phyloP scores from a whole-genome alignment of 2,329 filamentous ascomycete genomes.

The Stylonectria norvegica region DNA sequence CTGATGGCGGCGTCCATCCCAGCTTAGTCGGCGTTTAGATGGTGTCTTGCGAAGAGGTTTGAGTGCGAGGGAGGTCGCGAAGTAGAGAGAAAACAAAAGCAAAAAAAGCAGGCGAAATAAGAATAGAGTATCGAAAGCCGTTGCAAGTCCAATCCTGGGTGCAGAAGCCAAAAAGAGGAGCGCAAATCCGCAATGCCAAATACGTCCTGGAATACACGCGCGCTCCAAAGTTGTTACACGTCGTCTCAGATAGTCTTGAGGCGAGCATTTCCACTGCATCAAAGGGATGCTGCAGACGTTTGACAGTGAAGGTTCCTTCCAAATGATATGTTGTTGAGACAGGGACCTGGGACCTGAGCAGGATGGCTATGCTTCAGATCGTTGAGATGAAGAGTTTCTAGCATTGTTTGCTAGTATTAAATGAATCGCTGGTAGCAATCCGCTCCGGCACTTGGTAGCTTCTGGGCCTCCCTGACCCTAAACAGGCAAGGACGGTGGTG shows the following conservation, averaged over 20 bases:
- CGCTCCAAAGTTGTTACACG: constrained; percentile 25
- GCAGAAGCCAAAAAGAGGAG: constrained; percentile 3
- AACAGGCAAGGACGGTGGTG: constrained; percentile 23
- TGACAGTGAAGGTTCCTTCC: constrained; percentile 8
- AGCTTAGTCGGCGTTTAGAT: too few species aligned
- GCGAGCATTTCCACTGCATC: constrained; percentile 10
- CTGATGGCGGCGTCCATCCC: too few species aligned
- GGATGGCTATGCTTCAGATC: too few species aligned
- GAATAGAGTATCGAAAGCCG: constrained; percentile 5
- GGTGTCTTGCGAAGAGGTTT: neutral
- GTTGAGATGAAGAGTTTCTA: too few species aligned
- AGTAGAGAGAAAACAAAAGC: constrained; percentile 6
- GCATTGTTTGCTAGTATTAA: too few species aligned
- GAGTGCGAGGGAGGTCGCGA: constrained; percentile 6
- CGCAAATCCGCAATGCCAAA: constrained; percentile 8
- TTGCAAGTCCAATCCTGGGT: constrained; percentile 6
- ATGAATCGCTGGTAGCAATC: too few species aligned
- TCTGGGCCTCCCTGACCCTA: constrained; percentile 18
- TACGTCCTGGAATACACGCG: constrained; percentile 13
- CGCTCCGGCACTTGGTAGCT: too few species aligned
- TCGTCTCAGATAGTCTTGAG: constrained; percentile 9
- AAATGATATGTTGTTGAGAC: neutral
- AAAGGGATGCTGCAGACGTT: constrained; percentile 4
- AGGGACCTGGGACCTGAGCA: too few species aligned
- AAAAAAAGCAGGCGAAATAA: constrained; percentile 11